Percentiles rank a stretch among this genome's conserved stretches.
Conservation (phyloP, 1,139 yeast genomes). For the Citeromyces siamensis region DNA sequence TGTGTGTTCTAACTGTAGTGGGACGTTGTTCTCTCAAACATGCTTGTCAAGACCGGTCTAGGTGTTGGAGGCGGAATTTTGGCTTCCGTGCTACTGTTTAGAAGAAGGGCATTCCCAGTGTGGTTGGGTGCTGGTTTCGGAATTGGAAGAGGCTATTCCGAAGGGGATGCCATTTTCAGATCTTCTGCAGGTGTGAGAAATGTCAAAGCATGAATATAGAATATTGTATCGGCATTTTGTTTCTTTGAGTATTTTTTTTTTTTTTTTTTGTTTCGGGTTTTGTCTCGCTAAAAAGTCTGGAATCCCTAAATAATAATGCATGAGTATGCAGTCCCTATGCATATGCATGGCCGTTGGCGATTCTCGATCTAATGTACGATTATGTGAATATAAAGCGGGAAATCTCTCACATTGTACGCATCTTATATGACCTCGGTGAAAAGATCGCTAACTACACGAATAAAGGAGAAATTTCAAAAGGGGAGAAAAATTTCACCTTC, state of each 20-base stretch:
- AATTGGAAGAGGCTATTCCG: constrained; percentile 93
- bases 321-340: not conserved
- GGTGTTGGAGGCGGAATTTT: constrained; percentile 97
- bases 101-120: constrained; percentile 92
- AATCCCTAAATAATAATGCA: not conserved
- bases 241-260: not conserved
- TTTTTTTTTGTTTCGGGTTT: no score
- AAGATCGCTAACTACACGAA: constrained; percentile 1
- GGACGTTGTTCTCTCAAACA: constrained; percentile 94
- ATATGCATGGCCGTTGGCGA: constrained; percentile 3
- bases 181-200: constrained; percentile 64
- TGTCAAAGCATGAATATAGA: constrained; percentile 40
- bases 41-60: constrained; percentile 90
- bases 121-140: constrained; percentile 97
- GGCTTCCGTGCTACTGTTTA: constrained; percentile 82
- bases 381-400: not conserved
- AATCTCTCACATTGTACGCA: not conserved
- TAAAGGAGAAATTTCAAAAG: constrained; percentile 1
- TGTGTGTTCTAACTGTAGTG: constrained; percentile 28
- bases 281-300: no score
- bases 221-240: not conserved
- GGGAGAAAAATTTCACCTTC: not conserved
- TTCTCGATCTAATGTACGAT: constrained; percentile 2
- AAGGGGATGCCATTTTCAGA: constrained; percentile 96
- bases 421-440: not conserved